Evolutionary conservation across 176 grass and related monocot species (phyloP), one percentile per base, ranked within the genome.

Genomic region (Oryza coarctata): DNA sequence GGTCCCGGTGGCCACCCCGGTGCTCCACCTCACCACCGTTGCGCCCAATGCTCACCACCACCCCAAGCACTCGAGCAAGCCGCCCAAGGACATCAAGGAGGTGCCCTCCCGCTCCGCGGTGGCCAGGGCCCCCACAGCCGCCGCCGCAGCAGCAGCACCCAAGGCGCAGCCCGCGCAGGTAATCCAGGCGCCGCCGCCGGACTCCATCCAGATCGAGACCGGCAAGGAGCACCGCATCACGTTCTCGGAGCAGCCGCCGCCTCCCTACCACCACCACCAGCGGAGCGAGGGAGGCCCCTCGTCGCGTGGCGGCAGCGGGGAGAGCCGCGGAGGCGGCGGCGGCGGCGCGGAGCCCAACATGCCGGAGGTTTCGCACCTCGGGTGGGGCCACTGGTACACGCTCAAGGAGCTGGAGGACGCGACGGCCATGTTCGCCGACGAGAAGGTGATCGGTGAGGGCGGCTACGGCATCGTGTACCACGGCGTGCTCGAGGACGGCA

Each of bases 391-490:
- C 76, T 94, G 95, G 95, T 98, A 94, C 88, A 91, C 95, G 5
- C 95, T 98, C 75, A 89, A 91, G 83, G 95, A 98, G 90, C 92
- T 98, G 34, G 90, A 93, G 79, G 84, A 50, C n/a, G 95, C 95
- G 9, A 98, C 95, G 22, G 83, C 78, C 22, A 93, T 86, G 88
- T 98, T 97, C 65, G 68, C 94, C 20, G 88, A 90, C 68, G 92
- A 97, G 65, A 94, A 94, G 80, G 94, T 97, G 57, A 94, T 97
- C 45, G 94, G 94, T 17, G 94, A 97, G 87, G 94, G 94, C 6
- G 94, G 94, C 67, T 98, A 98, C 57, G 95, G 95, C 61, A 94
- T 94, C 57, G 95, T 98, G 58, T 98, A 98, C 76, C 95, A 90
- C 33, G 95, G 95, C 32, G 63, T 98, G 52, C 86, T 94, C 60